phyloP scores from a whole-genome alignment of 768 basidiomycete genomes.

The Leccinum boreale region DNA sequence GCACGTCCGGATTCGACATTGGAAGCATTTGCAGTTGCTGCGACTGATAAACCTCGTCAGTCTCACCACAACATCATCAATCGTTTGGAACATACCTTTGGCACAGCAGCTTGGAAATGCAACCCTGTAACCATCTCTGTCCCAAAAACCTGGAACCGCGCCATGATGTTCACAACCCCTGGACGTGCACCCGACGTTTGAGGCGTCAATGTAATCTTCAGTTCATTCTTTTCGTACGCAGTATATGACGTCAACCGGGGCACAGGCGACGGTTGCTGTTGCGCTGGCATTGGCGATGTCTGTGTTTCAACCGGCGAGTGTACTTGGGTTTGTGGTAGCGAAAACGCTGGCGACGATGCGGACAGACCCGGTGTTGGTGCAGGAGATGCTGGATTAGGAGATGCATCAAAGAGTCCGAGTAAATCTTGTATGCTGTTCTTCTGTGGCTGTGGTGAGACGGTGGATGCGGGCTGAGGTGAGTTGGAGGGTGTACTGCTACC shows the following conservation, averaged over 20 bases:
- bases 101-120: constrained; percentile 97
- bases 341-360: constrained; percentile 34
- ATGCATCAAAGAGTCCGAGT: constrained; percentile 76
- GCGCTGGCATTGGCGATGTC: constrained; percentile 30
- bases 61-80: not conserved
- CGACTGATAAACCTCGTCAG: constrained; percentile 50
- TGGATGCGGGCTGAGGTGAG: constrained; percentile 33
- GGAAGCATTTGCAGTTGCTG: constrained; percentile 98
- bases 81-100: constrained; percentile 56
- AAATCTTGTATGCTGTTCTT: constrained; percentile 82
- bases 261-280: constrained; percentile 31
- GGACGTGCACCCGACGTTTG: constrained; percentile 76
- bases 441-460: constrained; percentile 45
- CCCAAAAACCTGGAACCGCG: constrained; percentile 75
- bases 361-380: constrained; percentile 8
- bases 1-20: constrained; percentile 84
- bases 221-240: constrained; percentile 89
- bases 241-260: constrained; percentile 69
- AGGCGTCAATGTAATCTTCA: constrained; percentile 87
- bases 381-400: constrained; percentile 34
- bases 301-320: constrained; percentile 34
- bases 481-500: constrained; percentile 44
- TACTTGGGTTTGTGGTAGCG: constrained; percentile 36
- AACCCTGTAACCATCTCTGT: constrained; percentile 53
- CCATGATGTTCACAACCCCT: constrained; percentile 89